phyloP scores from a whole-genome alignment of 352 stramenopile species.

The Vaucheria bursata region DNA sequence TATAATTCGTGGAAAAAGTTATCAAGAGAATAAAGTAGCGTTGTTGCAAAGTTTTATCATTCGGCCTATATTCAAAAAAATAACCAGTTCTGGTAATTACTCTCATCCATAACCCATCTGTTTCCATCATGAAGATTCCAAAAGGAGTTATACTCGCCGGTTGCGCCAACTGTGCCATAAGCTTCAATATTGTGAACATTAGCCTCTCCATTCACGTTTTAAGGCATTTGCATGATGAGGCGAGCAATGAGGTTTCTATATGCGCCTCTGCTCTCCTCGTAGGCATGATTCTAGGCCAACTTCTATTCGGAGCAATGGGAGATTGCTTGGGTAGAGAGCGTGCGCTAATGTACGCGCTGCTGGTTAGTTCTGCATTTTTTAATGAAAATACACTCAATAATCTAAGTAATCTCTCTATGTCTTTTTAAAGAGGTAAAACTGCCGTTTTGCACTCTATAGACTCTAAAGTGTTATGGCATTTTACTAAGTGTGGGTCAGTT shows the following conservation, averaged over 20 bases:
- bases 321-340: slow-evolving; percentile 27
- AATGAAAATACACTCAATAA: no score
- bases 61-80: no score
- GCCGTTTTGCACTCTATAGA: no score
- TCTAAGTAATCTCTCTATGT: no score
- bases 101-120: no score
- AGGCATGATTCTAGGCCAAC: slow-evolving; percentile 41
- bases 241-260: slow-evolving; percentile 19
- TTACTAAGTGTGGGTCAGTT: no score
- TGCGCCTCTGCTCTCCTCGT: slow-evolving; percentile 11
- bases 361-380: slow-evolving; percentile 22
- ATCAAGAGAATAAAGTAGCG: no score
- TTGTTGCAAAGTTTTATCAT: no score
- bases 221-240: slow-evolving; percentile 21
- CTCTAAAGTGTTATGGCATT: no score
- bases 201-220: slow-evolving; percentile 32
- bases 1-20: no score
- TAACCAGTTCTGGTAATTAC: no score
- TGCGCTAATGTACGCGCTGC: slow-evolving; percentile 23
- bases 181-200: slow-evolving; percentile 27
- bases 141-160: background rate
- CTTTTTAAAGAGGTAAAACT: no score
- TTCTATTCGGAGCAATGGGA: slow-evolving; percentile 36
- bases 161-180: background rate
- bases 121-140: background rate